phyloP scores from a whole-genome alignment of 2,329 filamentous ascomycete genomes.

The Colletotrichum sp. region DNA sequence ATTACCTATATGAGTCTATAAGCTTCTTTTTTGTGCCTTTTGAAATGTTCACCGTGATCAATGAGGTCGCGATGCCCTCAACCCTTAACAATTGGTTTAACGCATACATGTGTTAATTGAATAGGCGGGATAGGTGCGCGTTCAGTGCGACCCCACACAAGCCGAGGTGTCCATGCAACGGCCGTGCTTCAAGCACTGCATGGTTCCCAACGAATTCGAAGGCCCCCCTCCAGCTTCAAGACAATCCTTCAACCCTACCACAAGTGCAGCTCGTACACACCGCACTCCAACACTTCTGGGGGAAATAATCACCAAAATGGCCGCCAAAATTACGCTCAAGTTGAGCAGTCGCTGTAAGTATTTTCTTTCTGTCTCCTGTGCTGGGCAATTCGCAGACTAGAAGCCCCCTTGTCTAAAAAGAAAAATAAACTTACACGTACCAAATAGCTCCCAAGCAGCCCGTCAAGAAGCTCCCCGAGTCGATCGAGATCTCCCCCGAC shows the following conservation, averaged over 20 bases:
- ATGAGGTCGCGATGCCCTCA: neutral
- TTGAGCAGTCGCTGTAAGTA: constrained; percentile 46
- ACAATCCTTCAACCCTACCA: neutral
- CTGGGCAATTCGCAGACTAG: neutral
- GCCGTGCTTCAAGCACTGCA: constrained; percentile 15
- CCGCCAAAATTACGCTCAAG: constrained; percentile 41
- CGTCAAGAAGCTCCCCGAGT: constrained; percentile 58
- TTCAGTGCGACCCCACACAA: neutral
- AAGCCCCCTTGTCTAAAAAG: neutral
- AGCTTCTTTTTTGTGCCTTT: neutral
- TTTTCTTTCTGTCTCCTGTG: neutral
- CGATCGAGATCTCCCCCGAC: constrained; percentile 52
- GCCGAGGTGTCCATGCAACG: neutral
- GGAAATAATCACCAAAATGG: constrained; percentile 28
- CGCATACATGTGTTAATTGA: neutral
- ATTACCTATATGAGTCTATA: neutral
- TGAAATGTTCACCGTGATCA: neutral
- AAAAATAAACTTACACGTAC: constrained; percentile 1
- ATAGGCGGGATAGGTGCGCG: neutral
- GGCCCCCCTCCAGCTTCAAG: neutral
- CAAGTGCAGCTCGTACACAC: neutral
- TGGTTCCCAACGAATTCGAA: neutral
- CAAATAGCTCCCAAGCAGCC: constrained; percentile 50
- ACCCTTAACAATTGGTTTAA: neutral
- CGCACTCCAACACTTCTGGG: neutral